Percentiles rank a stretch among this genome's conserved stretches.
Conservation (phyloP, 2,329 filamentous ascomycete genomes). For the Exophiala bonariae region DNA sequence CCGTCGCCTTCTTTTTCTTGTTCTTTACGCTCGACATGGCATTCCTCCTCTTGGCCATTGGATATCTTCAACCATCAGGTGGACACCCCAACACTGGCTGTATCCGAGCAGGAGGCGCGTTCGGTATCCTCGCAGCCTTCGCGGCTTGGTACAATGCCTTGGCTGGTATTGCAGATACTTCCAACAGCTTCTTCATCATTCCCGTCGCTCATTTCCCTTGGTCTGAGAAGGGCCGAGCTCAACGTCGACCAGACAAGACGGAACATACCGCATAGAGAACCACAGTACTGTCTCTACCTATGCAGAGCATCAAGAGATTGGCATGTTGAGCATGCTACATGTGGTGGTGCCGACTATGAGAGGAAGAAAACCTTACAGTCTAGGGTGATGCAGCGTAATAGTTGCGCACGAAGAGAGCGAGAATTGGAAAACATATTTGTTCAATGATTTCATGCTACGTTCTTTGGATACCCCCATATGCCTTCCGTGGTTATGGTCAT, state of each 20-base stretch:
- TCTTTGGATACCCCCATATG: slow-evolving; percentile 19
- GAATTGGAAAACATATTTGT: background rate
- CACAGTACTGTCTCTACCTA: no score
- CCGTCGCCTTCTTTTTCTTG: slow-evolving; percentile 73
- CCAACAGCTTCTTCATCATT: slow-evolving; percentile 83
- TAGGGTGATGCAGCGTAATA: background rate
- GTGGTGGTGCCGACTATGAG: no score
- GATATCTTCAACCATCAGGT: slow-evolving; percentile 55
- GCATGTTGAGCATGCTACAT: no score
- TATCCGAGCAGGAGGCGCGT: slow-evolving; percentile 72
- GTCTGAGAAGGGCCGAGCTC: slow-evolving; percentile 73
- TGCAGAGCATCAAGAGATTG: no score
- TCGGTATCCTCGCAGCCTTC: slow-evolving; percentile 79
- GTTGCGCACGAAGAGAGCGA: background rate
- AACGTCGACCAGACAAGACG: slow-evolving; percentile 52
- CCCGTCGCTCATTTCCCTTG: slow-evolving; percentile 94
- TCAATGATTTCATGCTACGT: slow-evolving; percentile 7
- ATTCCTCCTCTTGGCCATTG: slow-evolving; percentile 70
- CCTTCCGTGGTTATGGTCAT: slow-evolving; percentile 1
- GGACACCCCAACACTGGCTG: slow-evolving; percentile 48
- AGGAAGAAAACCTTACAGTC: background rate
- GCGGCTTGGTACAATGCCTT: slow-evolving; percentile 85
- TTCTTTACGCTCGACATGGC: slow-evolving; percentile 76
- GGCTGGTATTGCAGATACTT: slow-evolving; percentile 72
- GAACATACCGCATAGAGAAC: slow-evolving; percentile 36